Evolutionary conservation across 1,139 yeast species (phyloP), one percentile per base, ranked within the genome.

Genomic region (Taiozyma onychis): DNA sequence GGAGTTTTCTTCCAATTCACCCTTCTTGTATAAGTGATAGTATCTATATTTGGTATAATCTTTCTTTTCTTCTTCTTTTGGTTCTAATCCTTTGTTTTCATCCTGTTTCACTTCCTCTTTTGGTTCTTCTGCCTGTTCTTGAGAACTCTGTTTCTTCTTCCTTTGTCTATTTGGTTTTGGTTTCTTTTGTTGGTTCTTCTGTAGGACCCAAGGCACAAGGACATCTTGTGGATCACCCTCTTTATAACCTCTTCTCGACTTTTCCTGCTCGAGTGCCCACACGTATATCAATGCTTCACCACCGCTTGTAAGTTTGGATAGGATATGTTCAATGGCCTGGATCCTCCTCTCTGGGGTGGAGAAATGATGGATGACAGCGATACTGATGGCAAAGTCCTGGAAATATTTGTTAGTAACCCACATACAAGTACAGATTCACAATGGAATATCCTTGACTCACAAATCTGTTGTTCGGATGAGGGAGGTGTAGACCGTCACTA

Each of bases 351-450:
- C 85, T 24, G 77, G 78, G 0, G 95, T 88, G n/a, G 96, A 79
- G 70, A 95, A 90, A 66, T 93, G 99, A 64, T 93, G 99, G 21
- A 93, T 85, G 16, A 95, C 99, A 0, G 99, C 99, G 48, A 93
- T 91, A 13, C 96, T 86, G 34, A 95, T 87, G 4, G 96, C 98
- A 73, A 93, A 93, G 62, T 93, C 97, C 51, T 26, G 18, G 41
- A 11, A 41, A n/a, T n/a, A 8, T 21, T 22, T 4, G 28, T 39
- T 39, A 39, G 42, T 39, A 18, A 10, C 11, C 11, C 6, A 7
- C 5, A 24, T 5, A 24, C 7, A 24, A 24, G 7, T 24, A 24
- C 26, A 28, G 8, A 28, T 28, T 11, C 30, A 28, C 10, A 28
- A 28, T 13, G 5, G 16, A 24, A 13, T 9, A 6, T 18, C 11